These are phyloP conservation scores for Dorcoceras hygrometricum DNA, from an alignment of 257 asterid genomes.

Conservation along the genomic window DNA sequence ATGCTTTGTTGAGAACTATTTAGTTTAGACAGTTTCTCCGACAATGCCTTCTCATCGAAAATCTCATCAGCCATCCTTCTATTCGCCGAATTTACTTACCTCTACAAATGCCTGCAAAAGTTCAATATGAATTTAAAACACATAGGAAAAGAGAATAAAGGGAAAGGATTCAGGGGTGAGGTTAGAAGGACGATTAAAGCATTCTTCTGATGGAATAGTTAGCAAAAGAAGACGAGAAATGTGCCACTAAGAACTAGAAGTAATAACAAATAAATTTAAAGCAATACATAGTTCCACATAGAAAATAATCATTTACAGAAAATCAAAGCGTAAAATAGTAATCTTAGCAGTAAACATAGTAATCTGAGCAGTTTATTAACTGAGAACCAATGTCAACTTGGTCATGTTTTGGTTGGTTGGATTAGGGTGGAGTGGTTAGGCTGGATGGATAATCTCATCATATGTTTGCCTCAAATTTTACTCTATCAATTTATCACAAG, in stretches of 20 bases:
- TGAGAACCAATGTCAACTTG: not conserved
- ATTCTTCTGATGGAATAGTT: not conserved
- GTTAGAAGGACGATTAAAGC: not conserved
- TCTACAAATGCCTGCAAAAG: constrained; percentile 32
- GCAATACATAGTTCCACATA: not conserved
- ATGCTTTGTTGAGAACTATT: constrained; percentile 93
- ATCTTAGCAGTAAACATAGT: not conserved
- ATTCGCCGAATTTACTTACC: constrained; percentile 18
- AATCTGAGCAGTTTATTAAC: not conserved
- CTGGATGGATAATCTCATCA: no score
- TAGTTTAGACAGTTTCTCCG: constrained; percentile 86
- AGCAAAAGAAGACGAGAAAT: not conserved
- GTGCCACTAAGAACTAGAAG: not conserved
- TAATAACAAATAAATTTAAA: no score
- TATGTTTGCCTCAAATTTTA: no score
- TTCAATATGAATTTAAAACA: constrained; percentile 8
- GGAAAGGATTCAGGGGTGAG: not conserved
- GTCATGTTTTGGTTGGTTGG: no score
- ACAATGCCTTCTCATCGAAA: constrained; percentile 56
- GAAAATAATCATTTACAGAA: not conserved
- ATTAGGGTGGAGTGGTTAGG: no score
- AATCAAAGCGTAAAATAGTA: not conserved
- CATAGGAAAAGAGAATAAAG: not conserved
- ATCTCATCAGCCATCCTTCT: constrained; percentile 61
- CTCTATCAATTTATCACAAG: no score